phyloP scores from a whole-genome alignment of 805 yeast species.

The Cyberlindnera saturnus region DNA sequence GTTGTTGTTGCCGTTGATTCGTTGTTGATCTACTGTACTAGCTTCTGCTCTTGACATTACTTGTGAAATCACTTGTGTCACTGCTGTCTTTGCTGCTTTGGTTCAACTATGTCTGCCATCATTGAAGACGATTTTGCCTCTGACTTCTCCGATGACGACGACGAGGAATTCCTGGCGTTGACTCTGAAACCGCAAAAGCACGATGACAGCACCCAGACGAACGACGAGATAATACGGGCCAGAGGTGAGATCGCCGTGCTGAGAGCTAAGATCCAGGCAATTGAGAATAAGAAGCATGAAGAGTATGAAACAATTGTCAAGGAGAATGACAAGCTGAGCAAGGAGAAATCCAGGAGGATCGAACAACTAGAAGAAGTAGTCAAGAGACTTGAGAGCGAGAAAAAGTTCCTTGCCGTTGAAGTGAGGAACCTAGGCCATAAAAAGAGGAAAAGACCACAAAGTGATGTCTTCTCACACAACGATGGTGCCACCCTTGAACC shows the following conservation, averaged over 20 bases:
- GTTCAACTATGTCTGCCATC: slow-evolving; percentile 14
- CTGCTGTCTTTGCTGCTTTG: neutral
- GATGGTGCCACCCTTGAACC: slow-evolving; percentile 6
- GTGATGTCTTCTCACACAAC: slow-evolving; percentile 5
- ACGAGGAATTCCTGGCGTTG: slow-evolving; percentile 38
- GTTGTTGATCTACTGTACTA: too few species aligned
- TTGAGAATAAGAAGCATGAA: slow-evolving; percentile 45
- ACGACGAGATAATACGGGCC: slow-evolving; percentile 39
- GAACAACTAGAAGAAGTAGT: slow-evolving; percentile 35
- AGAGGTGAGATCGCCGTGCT: slow-evolving; percentile 80
- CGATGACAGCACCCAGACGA: neutral
- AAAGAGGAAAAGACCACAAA: slow-evolving; percentile 15
- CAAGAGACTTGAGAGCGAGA: slow-evolving; percentile 45
- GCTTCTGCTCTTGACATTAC: neutral
- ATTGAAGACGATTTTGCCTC: slow-evolving; percentile 25
- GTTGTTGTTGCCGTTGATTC: too few species aligned
- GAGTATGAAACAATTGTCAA: slow-evolving; percentile 34
- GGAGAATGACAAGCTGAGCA: slow-evolving; percentile 15
- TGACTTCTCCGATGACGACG: slow-evolving; percentile 29
- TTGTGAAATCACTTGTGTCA: neutral
- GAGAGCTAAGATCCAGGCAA: slow-evolving; percentile 41
- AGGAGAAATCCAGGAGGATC: slow-evolving; percentile 30
- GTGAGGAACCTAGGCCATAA: slow-evolving; percentile 26
- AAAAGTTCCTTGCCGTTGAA: slow-evolving; percentile 47
- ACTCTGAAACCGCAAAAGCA: slow-evolving; percentile 29